Evolutionary conservation across 805 yeast species (phyloP), one percentile per base, ranked within the genome.

Genomic region (Blastobotrys americana): DNA sequence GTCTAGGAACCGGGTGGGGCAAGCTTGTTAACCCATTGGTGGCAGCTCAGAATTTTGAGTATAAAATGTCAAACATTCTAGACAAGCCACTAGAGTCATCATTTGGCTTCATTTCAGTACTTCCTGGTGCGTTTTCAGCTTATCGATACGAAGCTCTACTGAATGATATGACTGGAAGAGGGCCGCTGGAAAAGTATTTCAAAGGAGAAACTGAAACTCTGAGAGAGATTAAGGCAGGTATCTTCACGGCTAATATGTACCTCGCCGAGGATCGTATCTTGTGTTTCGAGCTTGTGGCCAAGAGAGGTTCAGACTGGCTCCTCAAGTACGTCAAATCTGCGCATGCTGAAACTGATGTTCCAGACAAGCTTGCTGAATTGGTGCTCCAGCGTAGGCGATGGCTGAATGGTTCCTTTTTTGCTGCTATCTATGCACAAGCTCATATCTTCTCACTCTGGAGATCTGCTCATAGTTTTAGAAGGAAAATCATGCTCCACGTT

Each of bases 41-140:
- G 6, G 96, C 97, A 2, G 94, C 97, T 0, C 97, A 93, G 63
- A 90, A 90, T 64, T 90, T 93, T 63, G 98, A 90, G 62, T 93
- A 93, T 64, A 93, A 93, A 64, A 89, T 88, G 70, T 87, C 96
- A 3, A 93, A 90, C 61, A 86, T 90, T 50, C 70, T 90, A 48
- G 97, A 93, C 68, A 90, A 93, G 64, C 97, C 98, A 0, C 83
- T 88, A 73, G 98, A 90, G 63, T 82, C 94, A 3, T 84, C 82
- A 1, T 90, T 93, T 66, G 98, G 98, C 0, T 90, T 87, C 60
- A 89, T 90, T 54, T 77, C 95, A 0, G 97, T 93, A 46, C 72
- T 93, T 43, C 97, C 97, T 0, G 97, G 97, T 57, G 97, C 97
- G 0, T 89, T 93, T 56, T 84, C 95, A 13, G 98, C 97, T 0